Percentiles rank a stretch among this genome's conserved stretches.
phyloP scores from a whole-genome alignment of 257 asterid species.

The Solanum verrucosum region DNA sequence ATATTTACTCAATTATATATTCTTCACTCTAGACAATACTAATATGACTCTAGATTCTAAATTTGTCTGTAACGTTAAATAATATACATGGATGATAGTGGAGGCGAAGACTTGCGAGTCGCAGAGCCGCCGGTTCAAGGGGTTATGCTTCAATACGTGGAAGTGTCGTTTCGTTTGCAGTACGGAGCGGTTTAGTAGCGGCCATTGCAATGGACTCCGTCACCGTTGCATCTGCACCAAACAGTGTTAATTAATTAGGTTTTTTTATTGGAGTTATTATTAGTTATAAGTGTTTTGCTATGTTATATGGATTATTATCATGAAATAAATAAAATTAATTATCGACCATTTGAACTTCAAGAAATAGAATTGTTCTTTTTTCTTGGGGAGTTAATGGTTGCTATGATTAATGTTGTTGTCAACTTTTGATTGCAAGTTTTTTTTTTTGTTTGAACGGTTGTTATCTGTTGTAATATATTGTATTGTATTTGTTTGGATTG shows the following conservation, averaged over 20 bases:
- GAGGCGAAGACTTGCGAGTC: constrained; percentile 38
- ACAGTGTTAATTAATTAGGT: constrained; percentile 14
- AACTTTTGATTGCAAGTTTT: too few relatives aligned
- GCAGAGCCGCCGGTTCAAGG: constrained; percentile 23
- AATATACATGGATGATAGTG: constrained; percentile 13
- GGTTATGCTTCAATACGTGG: constrained; percentile 19
- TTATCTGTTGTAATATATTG: too few relatives aligned
- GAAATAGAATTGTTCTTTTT: neutral
- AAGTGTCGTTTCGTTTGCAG: constrained; percentile 37
- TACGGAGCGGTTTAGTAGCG: constrained; percentile 32
- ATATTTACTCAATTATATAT: too few relatives aligned
- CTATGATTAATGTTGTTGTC: neutral
- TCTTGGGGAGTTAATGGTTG: neutral
- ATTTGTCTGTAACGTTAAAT: too few relatives aligned
- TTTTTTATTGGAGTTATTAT: neutral
- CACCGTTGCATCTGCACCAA: constrained; percentile 47
- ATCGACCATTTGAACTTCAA: neutral
- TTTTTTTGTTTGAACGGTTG: too few relatives aligned
- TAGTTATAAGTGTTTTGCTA: neutral
- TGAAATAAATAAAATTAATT: too few relatives aligned
- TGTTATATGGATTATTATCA: neutral
- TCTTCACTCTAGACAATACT: too few relatives aligned
- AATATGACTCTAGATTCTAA: too few relatives aligned
- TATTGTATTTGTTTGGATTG: too few relatives aligned
- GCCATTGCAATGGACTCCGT: constrained; percentile 33